Evolutionary conservation across 306 rosid species (phyloP).

Genomic region (Quercus robur): DNA sequence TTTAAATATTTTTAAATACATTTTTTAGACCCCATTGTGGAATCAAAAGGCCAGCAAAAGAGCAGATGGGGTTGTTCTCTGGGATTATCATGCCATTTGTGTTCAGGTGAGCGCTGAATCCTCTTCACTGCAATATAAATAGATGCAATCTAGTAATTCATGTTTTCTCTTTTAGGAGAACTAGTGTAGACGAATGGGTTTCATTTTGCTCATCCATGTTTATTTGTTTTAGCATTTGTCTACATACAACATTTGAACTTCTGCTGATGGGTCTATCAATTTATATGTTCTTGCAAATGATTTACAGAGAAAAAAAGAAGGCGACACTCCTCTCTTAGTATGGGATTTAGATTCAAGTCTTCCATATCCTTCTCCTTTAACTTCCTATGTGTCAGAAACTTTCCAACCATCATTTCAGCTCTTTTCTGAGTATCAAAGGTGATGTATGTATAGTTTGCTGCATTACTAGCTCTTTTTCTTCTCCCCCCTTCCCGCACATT

Average conservation of each 20-base stretch:
- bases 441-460: conserved; percentile 13
- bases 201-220: conserved; percentile 11
- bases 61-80: conserved; percentile 73
- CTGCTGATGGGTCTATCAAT: neutral
- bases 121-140: conserved; percentile 14
- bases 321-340: conserved; percentile 41
- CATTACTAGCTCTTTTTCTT: neutral
- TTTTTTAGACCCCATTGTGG: conserved; percentile 74
- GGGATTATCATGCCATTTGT: conserved; percentile 95
- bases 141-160: neutral
- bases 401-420: conserved; percentile 62
- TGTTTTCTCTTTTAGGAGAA: neutral
- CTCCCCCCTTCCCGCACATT: neutral
- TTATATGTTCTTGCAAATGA: neutral
- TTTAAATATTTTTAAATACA: neutral
- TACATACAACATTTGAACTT: neutral
- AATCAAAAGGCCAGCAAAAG: conserved; percentile 73
- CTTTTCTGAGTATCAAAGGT: conserved; percentile 66
- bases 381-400: conserved; percentile 61
- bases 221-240: conserved; percentile 19
- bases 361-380: conserved; percentile 62
- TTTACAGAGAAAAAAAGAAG: conserved; percentile 52
- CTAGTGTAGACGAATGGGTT: neutral
- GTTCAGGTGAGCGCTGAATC: conserved; percentile 49
- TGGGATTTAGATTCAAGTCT: conserved; percentile 88